phyloP scores from a whole-genome alignment of 129 eudicot genomes.

The Artemisia annua region DNA sequence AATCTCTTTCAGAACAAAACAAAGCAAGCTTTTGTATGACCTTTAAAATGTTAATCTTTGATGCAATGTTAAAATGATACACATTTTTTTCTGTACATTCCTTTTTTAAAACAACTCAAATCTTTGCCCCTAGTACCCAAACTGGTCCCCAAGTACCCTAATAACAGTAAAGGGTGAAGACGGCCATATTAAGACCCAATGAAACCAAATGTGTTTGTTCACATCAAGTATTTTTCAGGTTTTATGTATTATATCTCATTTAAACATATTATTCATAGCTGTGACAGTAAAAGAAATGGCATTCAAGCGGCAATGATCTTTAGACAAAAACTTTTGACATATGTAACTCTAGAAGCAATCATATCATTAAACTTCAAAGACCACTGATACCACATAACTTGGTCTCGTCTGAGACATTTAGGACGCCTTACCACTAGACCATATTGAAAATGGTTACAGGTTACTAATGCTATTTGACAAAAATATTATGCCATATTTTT shows the following conservation, averaged over 20 bases:
- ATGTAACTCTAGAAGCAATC: background rate
- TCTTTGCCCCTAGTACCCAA: no score
- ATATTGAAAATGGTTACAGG: no score
- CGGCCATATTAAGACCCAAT: background rate
- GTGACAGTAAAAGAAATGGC: background rate
- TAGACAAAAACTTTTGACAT: background rate
- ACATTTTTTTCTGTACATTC: background rate
- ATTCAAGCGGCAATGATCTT: constrained; percentile 4
- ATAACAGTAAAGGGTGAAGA: no score
- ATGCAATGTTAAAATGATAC: constrained; percentile 1
- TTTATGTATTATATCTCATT: background rate
- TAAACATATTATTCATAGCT: no score
- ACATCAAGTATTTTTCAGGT: background rate
- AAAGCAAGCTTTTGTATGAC: constrained; percentile 14
- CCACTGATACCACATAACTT: background rate
- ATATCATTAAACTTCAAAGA: background rate
- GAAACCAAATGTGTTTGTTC: constrained; percentile 2
- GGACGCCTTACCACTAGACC: no score
- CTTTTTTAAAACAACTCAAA: no score
- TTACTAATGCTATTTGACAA: no score
- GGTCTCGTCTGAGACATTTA: no score
- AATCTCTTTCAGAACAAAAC: constrained; percentile 12
- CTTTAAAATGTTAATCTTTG: background rate
- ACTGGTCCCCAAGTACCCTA: no score
- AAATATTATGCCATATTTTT: no score